phyloP scores from a whole-genome alignment of 2,329 filamentous ascomycete species.

The Cercospora zeina region DNA sequence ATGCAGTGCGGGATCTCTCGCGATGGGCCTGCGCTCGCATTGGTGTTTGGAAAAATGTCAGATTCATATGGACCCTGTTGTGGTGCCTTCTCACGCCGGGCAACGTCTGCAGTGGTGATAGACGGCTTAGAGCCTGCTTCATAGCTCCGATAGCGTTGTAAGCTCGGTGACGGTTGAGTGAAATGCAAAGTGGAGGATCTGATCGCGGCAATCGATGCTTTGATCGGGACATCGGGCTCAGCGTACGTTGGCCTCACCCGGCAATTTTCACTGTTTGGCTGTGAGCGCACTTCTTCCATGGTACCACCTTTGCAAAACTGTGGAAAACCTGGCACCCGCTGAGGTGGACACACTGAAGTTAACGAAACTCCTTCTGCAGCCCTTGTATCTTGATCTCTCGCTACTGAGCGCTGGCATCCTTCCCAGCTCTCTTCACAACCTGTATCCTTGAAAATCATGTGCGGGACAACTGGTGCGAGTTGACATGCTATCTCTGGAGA shows the following conservation, averaged over 20 bases:
- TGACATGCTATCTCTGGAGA: not conserved
- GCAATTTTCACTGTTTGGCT: not conserved
- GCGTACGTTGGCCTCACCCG: not conserved
- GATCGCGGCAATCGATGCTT: constrained; percentile 21
- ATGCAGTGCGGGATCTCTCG: not conserved
- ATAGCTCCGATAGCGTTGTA: not conserved
- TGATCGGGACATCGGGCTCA: constrained; percentile 23
- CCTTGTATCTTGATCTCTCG: not conserved
- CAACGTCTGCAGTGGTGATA: not conserved
- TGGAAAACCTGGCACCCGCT: not conserved
- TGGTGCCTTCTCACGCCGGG: not conserved
- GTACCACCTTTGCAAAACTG: not conserved
- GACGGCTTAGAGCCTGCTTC: not conserved
- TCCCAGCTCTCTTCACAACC: not conserved
- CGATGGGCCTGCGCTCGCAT: not conserved
- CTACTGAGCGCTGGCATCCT: not conserved
- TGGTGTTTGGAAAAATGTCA: not conserved
- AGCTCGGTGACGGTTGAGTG: constrained; percentile 16
- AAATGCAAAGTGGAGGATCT: constrained; percentile 28
- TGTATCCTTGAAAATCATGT: not conserved
- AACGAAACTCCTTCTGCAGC: not conserved
- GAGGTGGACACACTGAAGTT: not conserved
- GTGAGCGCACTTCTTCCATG: not conserved
- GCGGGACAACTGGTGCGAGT: not conserved
- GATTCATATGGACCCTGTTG: not conserved